These are phyloP conservation scores for Magnaporthales sp. DNA, from an alignment of 2,329 filamentous ascomycete species.

Conservation along the genomic window DNA sequence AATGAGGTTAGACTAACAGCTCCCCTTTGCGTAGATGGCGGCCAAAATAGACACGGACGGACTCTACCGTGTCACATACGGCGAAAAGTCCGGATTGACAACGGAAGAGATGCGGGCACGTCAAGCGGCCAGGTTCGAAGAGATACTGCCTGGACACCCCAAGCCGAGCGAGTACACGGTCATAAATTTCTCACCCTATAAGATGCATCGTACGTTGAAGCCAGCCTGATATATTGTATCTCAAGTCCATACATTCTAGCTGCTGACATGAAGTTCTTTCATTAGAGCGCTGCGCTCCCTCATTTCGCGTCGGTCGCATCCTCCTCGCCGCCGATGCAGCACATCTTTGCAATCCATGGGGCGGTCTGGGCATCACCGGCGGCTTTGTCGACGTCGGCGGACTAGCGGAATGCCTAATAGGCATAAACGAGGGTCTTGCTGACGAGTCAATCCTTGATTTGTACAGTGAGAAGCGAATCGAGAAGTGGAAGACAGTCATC, in stretches of 20 bases:
- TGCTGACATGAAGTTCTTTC: not conserved
- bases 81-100: constrained; percentile 43
- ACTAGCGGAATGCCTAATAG: constrained; percentile 48
- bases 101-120: constrained; percentile 42
- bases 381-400: constrained; percentile 57
- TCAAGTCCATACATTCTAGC: too few relatives aligned
- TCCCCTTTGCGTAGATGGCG: constrained; percentile 36
- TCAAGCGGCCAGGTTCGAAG: constrained; percentile 45
- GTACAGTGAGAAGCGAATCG: constrained; percentile 35
- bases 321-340: constrained; percentile 53
- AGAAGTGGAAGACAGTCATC: constrained; percentile 35
- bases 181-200: constrained; percentile 49
- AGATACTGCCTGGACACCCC: constrained; percentile 51
- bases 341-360: constrained; percentile 45
- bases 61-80: constrained; percentile 56
- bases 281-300: constrained; percentile 42
- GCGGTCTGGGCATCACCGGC: constrained; percentile 54
- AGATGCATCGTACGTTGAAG: constrained; percentile 36
- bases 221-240: not conserved
- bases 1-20: not conserved
- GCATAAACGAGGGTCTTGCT: constrained; percentile 32
- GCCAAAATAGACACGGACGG: constrained; percentile 50
- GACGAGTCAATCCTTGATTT: constrained; percentile 34
- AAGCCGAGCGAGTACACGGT: constrained; percentile 49
- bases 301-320: constrained; percentile 48